A percentile compares a stretch with the other conserved stretches of the same genome.
These are phyloP conservation scores for Aspergillus panamensis DNA, from an alignment of 495 filamentous ascomycete species.

Conservation along the genomic window DNA sequence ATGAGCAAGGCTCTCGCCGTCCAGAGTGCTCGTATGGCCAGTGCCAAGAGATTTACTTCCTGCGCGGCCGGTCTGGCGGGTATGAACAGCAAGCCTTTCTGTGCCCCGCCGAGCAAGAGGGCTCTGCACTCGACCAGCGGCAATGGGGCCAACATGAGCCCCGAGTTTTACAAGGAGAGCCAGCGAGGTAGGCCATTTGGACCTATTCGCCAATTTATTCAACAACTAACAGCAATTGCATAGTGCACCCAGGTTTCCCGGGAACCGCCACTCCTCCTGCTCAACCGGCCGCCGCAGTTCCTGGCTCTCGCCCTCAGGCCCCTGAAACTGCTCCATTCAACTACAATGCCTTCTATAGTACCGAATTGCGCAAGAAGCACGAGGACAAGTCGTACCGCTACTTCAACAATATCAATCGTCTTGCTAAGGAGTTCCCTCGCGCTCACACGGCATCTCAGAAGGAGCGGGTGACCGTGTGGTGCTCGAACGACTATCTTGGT, in stretches of 20 bases:
- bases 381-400: slow-evolving; percentile 99
- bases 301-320: slow-evolving; percentile 39
- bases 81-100: slow-evolving; percentile 38
- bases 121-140: slow-evolving; percentile 74
- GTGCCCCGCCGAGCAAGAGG: slow-evolving; percentile 51
- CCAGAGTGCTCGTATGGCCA: slow-evolving; percentile 63
- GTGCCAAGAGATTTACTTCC: slow-evolving; percentile 46
- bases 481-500: slow-evolving; percentile 96
- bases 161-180: slow-evolving; percentile 54
- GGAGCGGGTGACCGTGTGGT: slow-evolving; percentile 96
- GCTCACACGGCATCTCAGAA: slow-evolving; percentile 84
- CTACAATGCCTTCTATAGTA: slow-evolving; percentile 85
- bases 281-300: slow-evolving; percentile 11
- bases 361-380: slow-evolving; percentile 95
- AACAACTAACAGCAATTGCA: slow-evolving; percentile 15
- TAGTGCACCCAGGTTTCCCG: slow-evolving; percentile 27
- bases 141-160: slow-evolving; percentile 70
- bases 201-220: neutral
- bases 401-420: slow-evolving; percentile 99
- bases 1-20: slow-evolving; percentile 97
- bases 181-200: slow-evolving; percentile 45
- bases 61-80: slow-evolving; percentile 34
- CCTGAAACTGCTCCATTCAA: slow-evolving; percentile 63
- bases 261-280: slow-evolving; percentile 7
- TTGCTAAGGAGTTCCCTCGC: slow-evolving; percentile 92